Base-by-base conservation (phyloP, 1,284 basidiomycete species). In the Naganishia cerealis region DNA sequence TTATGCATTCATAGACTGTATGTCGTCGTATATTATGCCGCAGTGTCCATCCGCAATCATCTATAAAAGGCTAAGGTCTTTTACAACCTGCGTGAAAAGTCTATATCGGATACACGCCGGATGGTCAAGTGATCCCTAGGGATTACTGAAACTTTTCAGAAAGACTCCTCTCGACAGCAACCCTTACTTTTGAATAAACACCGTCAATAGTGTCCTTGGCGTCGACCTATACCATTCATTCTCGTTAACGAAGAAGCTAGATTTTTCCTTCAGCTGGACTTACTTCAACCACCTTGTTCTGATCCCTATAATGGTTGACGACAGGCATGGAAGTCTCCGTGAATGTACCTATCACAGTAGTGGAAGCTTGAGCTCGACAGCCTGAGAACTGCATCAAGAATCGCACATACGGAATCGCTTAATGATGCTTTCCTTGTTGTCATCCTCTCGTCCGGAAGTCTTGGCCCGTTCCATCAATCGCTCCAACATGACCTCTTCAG, bases 321-420 rank as follows among this genome's bases (percentile, higher is more conserved):
- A 99, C 96, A 13, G 96, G 95, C 90, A 93, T 92, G n/a, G 91
- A 93, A 57, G 93, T 90, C 58, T 90, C 87, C 71, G 90, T 85
- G 81, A 98, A 98, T 0, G 94, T 96, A 46, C 82, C 93, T 95
- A 69, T 7, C 6, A 1, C 15, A 56, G 39, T 15, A 62, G 33
- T 62, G 52, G 67, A 65, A 67, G 50, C 57, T 40, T 26, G 38
- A 61, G 55, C 57, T 65, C 50, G 48, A n/a, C 48, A 15, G 24
- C n/a, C n/a, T 26, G 21, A 8, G 13, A 62, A 9, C 24, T 7
- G 39, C 16, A 12, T 18, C 9, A n/a, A 36, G 4, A 8, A 55
- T 2, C 2, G 15, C 2, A 84, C 89, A 58, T 77, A 91, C 92
- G 83, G 84, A 99, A 98, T 15, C 96, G 90, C 83, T 99, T 99